Percentiles rank a stretch among this genome's conserved stretches.
Evolutionary conservation across 805 yeast genomes (phyloP).

Genomic region (Candida sphagnicola): DNA sequence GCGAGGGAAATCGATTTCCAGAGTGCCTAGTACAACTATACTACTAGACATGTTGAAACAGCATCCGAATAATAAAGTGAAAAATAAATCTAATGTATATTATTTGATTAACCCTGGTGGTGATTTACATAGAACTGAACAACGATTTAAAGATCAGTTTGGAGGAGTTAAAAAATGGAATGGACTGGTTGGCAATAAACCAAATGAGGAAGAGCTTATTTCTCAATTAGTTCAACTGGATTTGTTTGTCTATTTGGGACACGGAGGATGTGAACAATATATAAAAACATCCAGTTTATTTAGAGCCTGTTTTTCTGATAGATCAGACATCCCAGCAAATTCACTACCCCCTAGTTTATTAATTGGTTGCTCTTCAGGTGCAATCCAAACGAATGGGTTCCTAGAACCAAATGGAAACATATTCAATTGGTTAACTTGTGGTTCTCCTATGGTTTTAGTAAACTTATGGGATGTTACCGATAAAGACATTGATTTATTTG

Average conservation of each 20-base stretch:
- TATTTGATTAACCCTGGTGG: conserved; percentile 80
- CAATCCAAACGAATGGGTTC: conserved; percentile 51
- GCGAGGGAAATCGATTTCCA: conserved; percentile 52
- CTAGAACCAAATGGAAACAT: conserved; percentile 77
- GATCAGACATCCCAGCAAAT: conserved; percentile 27
- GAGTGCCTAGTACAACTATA: conserved; percentile 64
- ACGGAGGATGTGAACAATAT: conserved; percentile 94
- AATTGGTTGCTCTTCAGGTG: conserved; percentile 90
- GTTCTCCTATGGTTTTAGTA: conserved; percentile 78
- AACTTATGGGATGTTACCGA: conserved; percentile 97
- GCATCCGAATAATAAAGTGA: background rate
- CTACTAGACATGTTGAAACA: conserved; percentile 35
- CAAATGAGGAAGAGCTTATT: conserved; percentile 52
- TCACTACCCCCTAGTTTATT: conserved; percentile 59
- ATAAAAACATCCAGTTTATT: conserved; percentile 50
- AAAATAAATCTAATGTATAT: conserved; percentile 4
- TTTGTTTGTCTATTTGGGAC: conserved; percentile 80
- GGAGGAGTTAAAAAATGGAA: conserved; percentile 13
- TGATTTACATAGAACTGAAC: conserved; percentile 69
- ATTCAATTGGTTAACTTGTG: conserved; percentile 70
- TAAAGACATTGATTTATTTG: conserved; percentile 84
- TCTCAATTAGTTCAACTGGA: conserved; percentile 35
- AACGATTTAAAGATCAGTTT: conserved; percentile 29
- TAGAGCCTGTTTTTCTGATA: conserved; percentile 14
- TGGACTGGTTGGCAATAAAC: conserved; percentile 53